Conservation (phyloP, 1,284 basidiomycete genomes). For the Takashimella tepidaria region DNA sequence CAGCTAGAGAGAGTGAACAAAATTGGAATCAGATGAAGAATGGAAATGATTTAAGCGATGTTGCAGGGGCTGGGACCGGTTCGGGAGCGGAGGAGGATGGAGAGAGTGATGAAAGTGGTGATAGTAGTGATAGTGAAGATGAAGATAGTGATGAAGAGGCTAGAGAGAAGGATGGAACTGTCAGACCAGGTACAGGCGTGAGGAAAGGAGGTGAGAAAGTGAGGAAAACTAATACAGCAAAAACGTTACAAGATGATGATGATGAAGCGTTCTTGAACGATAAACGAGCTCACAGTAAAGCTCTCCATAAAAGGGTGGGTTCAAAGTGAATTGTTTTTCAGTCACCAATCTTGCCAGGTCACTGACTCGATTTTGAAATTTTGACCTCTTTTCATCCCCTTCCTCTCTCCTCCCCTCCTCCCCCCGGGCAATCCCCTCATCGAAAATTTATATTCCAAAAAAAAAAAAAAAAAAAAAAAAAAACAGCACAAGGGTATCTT, state of each 20-base stretch:
- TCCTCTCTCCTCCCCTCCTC: too few relatives aligned
- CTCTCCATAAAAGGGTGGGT: constrained; percentile 36
- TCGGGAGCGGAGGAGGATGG: constrained; percentile 1
- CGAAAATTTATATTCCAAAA: too few relatives aligned
- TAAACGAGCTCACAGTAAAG: constrained; percentile 32
- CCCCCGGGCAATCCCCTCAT: too few relatives aligned
- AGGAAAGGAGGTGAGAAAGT: constrained; percentile 2
- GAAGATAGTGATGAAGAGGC: too few relatives aligned
- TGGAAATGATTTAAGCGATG: neutral
- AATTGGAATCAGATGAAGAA: constrained; percentile 2
- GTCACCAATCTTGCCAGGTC: too few relatives aligned
- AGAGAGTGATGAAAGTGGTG: constrained; percentile 1
- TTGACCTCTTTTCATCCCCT: too few relatives aligned
- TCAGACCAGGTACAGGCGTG: constrained; percentile 9
- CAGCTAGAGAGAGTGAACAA: constrained; percentile 20
- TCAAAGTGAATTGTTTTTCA: too few relatives aligned
- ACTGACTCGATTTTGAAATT: too few relatives aligned
- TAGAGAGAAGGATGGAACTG: too few relatives aligned
- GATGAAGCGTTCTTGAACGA: constrained; percentile 25
- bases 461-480: too few relatives aligned
- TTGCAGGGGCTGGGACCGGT: neutral
- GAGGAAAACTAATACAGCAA: constrained; percentile 6
- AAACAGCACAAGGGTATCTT: constrained; percentile 44
- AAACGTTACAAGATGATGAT: constrained; percentile 15
- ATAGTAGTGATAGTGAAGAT: constrained; percentile 8